phyloP scores from a whole-genome alignment of 257 asterid genomes.

The Verbena officinalis region DNA sequence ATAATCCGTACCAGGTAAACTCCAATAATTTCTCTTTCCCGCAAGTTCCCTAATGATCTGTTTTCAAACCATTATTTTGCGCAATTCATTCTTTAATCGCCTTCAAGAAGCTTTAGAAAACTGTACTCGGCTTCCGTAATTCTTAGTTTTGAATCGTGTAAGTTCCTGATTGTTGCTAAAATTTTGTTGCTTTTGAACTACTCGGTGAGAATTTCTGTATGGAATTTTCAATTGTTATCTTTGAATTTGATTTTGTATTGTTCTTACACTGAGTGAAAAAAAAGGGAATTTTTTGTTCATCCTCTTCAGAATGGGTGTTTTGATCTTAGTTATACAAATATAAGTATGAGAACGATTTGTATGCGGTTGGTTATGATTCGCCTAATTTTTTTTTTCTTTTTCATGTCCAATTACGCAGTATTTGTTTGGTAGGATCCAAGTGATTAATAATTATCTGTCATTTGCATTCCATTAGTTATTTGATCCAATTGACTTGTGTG shows the following conservation, averaged over 20 bases:
- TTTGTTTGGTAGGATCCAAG: background rate
- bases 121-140: slow-evolving; percentile 1
- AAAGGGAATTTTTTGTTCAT: background rate
- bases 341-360: slow-evolving; percentile 14
- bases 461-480: slow-evolving; percentile 15
- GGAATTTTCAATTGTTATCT: background rate
- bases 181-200: background rate
- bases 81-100: background rate
- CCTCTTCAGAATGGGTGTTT: background rate
- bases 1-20: slow-evolving; percentile 17
- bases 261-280: background rate
- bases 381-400: background rate
- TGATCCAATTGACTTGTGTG: background rate
- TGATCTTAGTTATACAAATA: background rate
- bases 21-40: background rate
- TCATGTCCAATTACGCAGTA: background rate
- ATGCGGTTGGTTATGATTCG: background rate
- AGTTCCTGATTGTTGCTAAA: slow-evolving; percentile 3
- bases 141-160: background rate
- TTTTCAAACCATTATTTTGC: background rate
- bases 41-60: background rate
- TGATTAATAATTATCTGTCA: slow-evolving; percentile 14
- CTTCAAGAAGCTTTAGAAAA: background rate
- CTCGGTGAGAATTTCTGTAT: background rate
- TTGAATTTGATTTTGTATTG: background rate